Conservation (phyloP, 2,329 filamentous ascomycete genomes). For the Fusarium albidum region DNA sequence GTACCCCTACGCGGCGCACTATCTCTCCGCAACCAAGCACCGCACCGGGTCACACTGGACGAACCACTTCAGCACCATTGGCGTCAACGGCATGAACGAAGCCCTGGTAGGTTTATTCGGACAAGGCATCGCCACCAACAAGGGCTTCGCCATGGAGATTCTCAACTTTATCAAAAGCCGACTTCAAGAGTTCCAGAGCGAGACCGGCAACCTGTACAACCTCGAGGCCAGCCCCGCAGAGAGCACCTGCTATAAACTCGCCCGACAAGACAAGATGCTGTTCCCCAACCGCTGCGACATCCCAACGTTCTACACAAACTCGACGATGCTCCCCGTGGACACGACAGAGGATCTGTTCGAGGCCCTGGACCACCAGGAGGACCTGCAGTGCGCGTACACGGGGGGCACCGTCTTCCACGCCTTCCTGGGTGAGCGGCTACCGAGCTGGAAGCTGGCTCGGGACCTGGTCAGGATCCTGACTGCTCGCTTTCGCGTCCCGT, state of each 20-base stretch:
- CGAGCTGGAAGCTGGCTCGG: constrained; percentile 30
- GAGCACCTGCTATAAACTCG: constrained; percentile 38
- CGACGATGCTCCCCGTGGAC: constrained; percentile 36
- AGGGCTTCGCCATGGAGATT: constrained; percentile 21
- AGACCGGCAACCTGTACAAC: constrained; percentile 34
- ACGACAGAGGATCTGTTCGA: constrained; percentile 36
- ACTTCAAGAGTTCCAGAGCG: constrained; percentile 29
- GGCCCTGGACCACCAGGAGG: constrained; percentile 31
- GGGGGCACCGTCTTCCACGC: constrained; percentile 37
- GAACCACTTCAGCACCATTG: constrained; percentile 38
- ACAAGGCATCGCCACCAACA: neutral
- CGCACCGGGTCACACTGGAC: constrained; percentile 37
- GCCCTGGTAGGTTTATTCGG: constrained; percentile 20
- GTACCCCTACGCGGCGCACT: constrained; percentile 35
- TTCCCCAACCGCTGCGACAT: constrained; percentile 17
- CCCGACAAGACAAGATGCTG: constrained; percentile 26
- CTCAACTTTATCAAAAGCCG: constrained; percentile 33
- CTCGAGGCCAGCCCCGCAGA: constrained; percentile 35
- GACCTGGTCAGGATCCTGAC: constrained; percentile 33
- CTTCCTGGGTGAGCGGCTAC: constrained; percentile 31
- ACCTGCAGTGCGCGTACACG: constrained; percentile 34
- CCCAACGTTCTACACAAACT: constrained; percentile 35
- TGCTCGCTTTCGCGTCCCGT: constrained; percentile 30
- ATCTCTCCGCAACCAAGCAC: constrained; percentile 28
- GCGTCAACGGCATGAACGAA: constrained; percentile 36